These are phyloP conservation scores for Yamadazyma sp. DNA, from an alignment of 805 yeast species.

Conservation along the genomic window DNA sequence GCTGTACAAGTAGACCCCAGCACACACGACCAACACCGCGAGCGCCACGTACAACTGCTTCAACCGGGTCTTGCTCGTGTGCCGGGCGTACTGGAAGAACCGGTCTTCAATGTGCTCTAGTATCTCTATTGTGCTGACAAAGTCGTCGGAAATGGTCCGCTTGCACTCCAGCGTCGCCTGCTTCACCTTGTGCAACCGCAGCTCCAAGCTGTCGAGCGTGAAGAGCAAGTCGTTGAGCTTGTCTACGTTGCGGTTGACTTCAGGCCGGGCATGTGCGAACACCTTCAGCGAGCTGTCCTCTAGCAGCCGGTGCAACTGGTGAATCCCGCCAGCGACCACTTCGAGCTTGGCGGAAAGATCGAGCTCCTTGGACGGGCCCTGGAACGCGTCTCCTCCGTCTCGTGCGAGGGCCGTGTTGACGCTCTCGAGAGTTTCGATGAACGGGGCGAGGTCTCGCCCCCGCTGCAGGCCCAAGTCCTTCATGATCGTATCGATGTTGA, in stretches of 20 bases:
- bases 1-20: slow-evolving; percentile 7
- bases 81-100: slow-evolving; percentile 27
- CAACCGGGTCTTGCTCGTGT: slow-evolving; percentile 26
- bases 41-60: slow-evolving; percentile 26
- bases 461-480: slow-evolving; percentile 8
- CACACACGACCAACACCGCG: slow-evolving; percentile 10
- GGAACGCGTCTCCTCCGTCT: neutral
- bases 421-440: slow-evolving; percentile 11
- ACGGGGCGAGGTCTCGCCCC: slow-evolving; percentile 7
- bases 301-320: slow-evolving; percentile 21
- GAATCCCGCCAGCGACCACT: slow-evolving; percentile 19
- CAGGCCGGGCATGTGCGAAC: slow-evolving; percentile 22
- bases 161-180: slow-evolving; percentile 26
- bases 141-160: slow-evolving; percentile 23
- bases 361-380: slow-evolving; percentile 14
- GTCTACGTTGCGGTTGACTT: slow-evolving; percentile 27
- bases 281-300: slow-evolving; percentile 18
- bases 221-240: slow-evolving; percentile 29
- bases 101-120: slow-evolving; percentile 31
- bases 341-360: slow-evolving; percentile 20
- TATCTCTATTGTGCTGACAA: slow-evolving; percentile 28
- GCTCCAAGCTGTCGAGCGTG: slow-evolving; percentile 26
- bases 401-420: slow-evolving; percentile 5
- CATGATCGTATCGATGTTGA: slow-evolving; percentile 26
- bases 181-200: slow-evolving; percentile 25